These are phyloP conservation scores for Mycena galopus DNA, from an alignment of 768 basidiomycete species.

Conservation along the genomic window DNA sequence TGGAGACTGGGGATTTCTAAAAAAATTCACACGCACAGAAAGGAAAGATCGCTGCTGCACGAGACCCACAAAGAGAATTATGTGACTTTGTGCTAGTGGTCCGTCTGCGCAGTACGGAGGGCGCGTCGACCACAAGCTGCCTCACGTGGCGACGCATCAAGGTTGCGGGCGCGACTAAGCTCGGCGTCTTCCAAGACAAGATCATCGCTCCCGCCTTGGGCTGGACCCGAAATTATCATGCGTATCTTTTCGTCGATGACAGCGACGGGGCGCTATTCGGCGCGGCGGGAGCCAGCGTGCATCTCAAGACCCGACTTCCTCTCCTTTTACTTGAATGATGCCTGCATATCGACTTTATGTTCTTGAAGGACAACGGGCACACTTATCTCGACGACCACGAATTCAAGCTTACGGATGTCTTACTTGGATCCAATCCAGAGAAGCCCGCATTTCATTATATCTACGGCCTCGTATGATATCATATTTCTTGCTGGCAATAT, in stretches of 20 bases:
- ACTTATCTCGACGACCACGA: conserved; percentile 27
- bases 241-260: conserved; percentile 20
- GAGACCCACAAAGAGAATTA: conserved; percentile 21
- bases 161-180: conserved; percentile 49
- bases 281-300: conserved; percentile 3
- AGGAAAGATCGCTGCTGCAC: conserved; percentile 13
- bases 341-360: conserved; percentile 24
- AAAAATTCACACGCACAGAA: not conserved
- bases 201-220: conserved; percentile 50
- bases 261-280: conserved; percentile 23
- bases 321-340: not conserved
- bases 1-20: not conserved
- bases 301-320: not conserved
- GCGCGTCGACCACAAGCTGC: not conserved
- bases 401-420: conserved; percentile 17
- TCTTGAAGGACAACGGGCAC: conserved; percentile 19
- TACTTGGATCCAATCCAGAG: conserved; percentile 2
- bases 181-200: conserved; percentile 52
- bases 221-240: conserved; percentile 40
- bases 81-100: conserved; percentile 19
- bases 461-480: conserved; percentile 13
- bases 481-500: not conserved
- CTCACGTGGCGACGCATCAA: conserved; percentile 46
- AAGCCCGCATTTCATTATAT: conserved; percentile 23
- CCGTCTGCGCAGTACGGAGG: conserved; percentile 17